Base-by-base conservation (phyloP, 768 basidiomycete genomes). In the Auricularia sp. region DNA sequence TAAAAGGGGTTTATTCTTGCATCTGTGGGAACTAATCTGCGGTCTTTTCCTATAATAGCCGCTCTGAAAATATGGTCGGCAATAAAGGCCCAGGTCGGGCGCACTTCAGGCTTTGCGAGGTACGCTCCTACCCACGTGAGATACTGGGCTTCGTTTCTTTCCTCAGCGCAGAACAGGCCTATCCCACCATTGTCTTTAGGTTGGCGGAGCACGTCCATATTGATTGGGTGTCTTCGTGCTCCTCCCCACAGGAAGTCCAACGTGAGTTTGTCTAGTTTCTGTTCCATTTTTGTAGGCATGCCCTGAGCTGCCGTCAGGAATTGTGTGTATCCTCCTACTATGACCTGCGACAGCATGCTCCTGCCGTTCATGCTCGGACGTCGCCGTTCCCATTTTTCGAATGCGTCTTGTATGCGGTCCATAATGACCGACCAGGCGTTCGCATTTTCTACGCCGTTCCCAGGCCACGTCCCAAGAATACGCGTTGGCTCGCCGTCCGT, bases 251-350 rank as follows among this genome's bases (percentile, higher is more conserved):
- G 67, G 37, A 77, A 78, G 3, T 70, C 64, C 1, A 67, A 18
- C 3, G 70, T 71, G 3, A 36, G 67, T 36, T 68, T 71, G n/a
- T 63, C 29, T 0, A 78, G 64, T 13, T 37, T 33, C 2, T 69
- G 64, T 36, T 71, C 71, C 0, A 76, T 67, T 0, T 54, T 14
- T 18, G 66, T 59, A 0, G 77, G 77, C 77, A 80, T 79, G 0
- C 75, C 76, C 66, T 80, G 76, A 0, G 76, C 76, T 54, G 68
- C 54, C 0, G 75, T 72, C 0, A 74, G 66, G 69, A 76, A 80
- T 62, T 79, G 77, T 0, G 77, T 77, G 47, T 69, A 69, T 0
- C 76, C 74, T 0, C 74, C 77, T 0, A 76, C 64, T 5, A 67
- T 68, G 69, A 76, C 73, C 34, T 72, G 69, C 1, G 70, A 47